These are phyloP conservation scores for Magnolia sinica DNA, from an alignment of 164 flowering plant species.

Conservation along the genomic window DNA sequence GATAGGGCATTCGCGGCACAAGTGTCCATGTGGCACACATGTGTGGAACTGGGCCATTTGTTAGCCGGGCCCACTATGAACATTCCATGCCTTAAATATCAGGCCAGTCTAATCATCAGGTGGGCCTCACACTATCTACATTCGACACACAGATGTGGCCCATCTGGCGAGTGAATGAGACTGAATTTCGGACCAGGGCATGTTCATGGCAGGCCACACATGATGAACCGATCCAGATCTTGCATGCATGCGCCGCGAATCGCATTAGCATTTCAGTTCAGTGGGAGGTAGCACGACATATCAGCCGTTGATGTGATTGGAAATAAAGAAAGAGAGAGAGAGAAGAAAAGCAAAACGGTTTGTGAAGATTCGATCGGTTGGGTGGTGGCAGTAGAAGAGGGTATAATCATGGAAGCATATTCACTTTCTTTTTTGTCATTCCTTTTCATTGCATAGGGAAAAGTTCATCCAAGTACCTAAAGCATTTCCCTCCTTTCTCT, in stretches of 20 bases:
- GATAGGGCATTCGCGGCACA: no score
- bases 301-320: slow-evolving; percentile 7
- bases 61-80: no score
- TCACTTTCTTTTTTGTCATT: slow-evolving; percentile 61
- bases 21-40: no score
- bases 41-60: no score
- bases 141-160: no score
- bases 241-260: neutral
- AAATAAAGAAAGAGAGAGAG: slow-evolving; percentile 1
- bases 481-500: neutral
- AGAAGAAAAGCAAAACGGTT: neutral
- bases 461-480: slow-evolving; percentile 22
- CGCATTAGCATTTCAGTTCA: neutral
- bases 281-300: slow-evolving; percentile 4
- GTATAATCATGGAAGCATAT: slow-evolving; percentile 45
- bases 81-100: no score
- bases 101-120: no score
- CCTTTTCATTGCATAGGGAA: slow-evolving; percentile 52
- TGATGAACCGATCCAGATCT: neutral
- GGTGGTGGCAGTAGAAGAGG: slow-evolving; percentile 15
- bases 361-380: slow-evolving; percentile 38
- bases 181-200: neutral
- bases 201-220: neutral
- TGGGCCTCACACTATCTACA: no score
- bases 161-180: no score